Evolutionary conservation across 495 filamentous ascomycete species (phyloP).

Genomic region (Penicillium tannophilum): DNA sequence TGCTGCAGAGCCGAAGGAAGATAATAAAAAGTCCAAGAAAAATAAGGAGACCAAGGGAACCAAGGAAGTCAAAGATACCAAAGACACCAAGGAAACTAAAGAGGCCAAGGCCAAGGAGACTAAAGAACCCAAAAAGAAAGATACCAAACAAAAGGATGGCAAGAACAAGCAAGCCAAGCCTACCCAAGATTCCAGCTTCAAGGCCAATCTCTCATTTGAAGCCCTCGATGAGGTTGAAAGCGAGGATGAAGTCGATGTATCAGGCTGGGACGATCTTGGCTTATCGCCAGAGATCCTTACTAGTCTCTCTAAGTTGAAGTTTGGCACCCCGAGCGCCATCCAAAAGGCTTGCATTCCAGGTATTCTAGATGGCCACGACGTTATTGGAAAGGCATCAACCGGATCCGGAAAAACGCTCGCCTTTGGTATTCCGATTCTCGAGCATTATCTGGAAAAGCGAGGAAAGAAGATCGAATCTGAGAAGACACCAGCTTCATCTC

Average conservation of each 20-base stretch:
- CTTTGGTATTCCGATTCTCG: conserved; percentile 67
- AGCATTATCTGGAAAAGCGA: conserved; percentile 45
- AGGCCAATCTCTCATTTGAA: conserved; percentile 40
- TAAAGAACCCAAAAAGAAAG: conserved; percentile 34
- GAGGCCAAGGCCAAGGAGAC: conserved; percentile 24
- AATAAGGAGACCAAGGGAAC: conserved; percentile 21
- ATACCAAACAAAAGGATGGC: conserved; percentile 14
- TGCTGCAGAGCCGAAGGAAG: conserved; percentile 23
- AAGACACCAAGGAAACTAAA: conserved; percentile 24
- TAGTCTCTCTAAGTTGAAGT: conserved; percentile 76
- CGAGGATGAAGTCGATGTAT: conserved; percentile 55
- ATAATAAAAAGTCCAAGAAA: conserved; percentile 15
- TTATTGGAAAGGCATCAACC: conserved; percentile 93
- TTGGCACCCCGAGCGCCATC: conserved; percentile 77
- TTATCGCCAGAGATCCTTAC: conserved; percentile 69
- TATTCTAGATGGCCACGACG: conserved; percentile 82
- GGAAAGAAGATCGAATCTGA: conserved; percentile 22
- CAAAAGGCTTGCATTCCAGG: conserved; percentile 76
- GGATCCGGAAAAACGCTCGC: conserved; percentile 97
- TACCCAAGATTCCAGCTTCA: conserved; percentile 24
- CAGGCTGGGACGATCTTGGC: conserved; percentile 72
- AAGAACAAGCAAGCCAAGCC: conserved; percentile 32
- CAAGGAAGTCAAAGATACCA: conserved; percentile 21
- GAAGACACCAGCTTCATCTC: conserved; percentile 38
- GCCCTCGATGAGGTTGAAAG: conserved; percentile 44